Base-by-base conservation (phyloP, 106 monocot genomes). In the Phalaenopsis aphrodite region DNA sequence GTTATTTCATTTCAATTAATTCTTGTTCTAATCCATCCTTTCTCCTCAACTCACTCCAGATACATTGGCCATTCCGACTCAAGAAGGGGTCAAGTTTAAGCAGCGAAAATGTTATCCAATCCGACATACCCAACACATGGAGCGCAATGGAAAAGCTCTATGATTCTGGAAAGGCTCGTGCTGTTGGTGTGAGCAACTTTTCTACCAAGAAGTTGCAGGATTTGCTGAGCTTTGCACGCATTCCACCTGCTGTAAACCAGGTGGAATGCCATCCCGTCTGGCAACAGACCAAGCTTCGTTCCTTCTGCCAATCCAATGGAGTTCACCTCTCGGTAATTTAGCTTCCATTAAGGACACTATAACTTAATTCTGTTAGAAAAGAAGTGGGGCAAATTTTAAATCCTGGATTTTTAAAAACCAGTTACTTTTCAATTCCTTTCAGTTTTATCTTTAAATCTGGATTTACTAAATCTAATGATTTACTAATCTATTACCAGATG, bases 111-210 rank as follows among this genome's bases (percentile, higher is more conserved):
- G 11, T 84, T 64, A 38, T 94, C 47, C 78, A 75, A 41, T 81
- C 78, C 41, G 91, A 94, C 67, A 83, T 94, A 66, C 87, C 89
- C 65, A 57, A 56, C n/a, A 94, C 93, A 5, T 94, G 93, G 93
- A 73, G 66, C n/a, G 91, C 93, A 76, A 91, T 94, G 93, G 91
- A 94, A 75, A 79, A 81, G 41, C 65, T 87, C 17, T 87, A 84
- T 42, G 85, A 89, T 76, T 82, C 87, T 18, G 88, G 90, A 6
- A 95, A 95, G 81, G 90, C 92, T 79, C 90, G 82, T 41, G 92
- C 94, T 5, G 88, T 95, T 21, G 94, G 94, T 4, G 94, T 92
- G 45, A 90, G 90, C 76, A 95, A 95, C 79, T 95, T 94, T 78
- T 85, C 89, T 15, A 75, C 75, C 39, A 94, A 94, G 86, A 94